A percentile compares a stretch with the other conserved stretches of the same genome.
Conservation (phyloP, 805 yeast species). For the Isabelozyma heimii region DNA sequence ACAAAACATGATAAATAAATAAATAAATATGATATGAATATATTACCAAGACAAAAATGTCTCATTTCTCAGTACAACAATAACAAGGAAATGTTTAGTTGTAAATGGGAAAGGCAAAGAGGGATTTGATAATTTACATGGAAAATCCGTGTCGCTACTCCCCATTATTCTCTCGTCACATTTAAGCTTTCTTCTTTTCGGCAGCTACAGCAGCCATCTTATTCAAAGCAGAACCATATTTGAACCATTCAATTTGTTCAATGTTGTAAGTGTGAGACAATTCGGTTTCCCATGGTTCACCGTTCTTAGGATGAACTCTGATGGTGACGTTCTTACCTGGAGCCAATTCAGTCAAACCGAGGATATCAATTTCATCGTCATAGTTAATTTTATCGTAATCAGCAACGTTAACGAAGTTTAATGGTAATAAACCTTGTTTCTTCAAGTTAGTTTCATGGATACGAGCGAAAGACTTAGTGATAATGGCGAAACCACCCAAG, state of each 20-base stretch:
- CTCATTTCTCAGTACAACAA: background rate
- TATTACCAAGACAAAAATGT: background rate
- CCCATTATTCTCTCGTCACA: background rate
- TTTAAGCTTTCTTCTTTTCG: background rate
- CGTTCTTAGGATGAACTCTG: conserved; percentile 71
- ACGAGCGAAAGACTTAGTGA: conserved; percentile 97
- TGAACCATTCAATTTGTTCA: conserved; percentile 99
- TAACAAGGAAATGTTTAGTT: background rate
- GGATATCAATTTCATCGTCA: conserved; percentile 82
- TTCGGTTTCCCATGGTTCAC: conserved; percentile 83
- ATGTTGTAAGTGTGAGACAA: conserved; percentile 94
- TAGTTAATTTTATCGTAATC: conserved; percentile 94
- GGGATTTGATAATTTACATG: background rate
- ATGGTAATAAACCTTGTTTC: conserved; percentile 98
- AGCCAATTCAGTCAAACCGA: conserved; percentile 80
- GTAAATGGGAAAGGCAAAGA: background rate
- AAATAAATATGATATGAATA: conserved; percentile 1
- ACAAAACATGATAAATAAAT: background rate
- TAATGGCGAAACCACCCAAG: conserved; percentile 97
- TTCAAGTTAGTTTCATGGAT: conserved; percentile 99
- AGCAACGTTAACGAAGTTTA: conserved; percentile 83
- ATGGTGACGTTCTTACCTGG: conserved; percentile 89
- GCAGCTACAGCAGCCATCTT: conserved; percentile 61
- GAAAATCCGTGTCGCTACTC: background rate
- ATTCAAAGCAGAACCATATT: conserved; percentile 98